A percentile compares a stretch with the other conserved stretches of the same genome.
These are phyloP conservation scores for Penicillium sp. DNA, from an alignment of 2,329 filamentous ascomycete species.

Conservation along the genomic window DNA sequence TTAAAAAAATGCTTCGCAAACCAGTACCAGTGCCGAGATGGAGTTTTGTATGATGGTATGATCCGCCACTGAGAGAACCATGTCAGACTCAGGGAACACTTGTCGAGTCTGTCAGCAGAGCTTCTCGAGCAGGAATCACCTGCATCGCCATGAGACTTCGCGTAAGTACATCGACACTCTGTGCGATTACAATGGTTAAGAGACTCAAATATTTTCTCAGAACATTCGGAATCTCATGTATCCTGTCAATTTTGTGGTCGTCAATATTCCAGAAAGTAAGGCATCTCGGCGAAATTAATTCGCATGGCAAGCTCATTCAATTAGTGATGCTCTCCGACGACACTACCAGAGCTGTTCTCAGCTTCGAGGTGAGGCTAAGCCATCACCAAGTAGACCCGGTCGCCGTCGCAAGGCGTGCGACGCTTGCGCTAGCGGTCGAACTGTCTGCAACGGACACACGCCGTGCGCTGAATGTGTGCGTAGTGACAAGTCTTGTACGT, in stretches of 20 bases:
- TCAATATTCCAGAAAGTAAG: constrained; percentile 23
- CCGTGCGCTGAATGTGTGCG: constrained; percentile 10
- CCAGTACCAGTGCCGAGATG: neutral
- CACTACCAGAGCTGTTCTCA: constrained; percentile 21
- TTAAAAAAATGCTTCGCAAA: neutral
- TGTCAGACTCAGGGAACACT: constrained; percentile 8
- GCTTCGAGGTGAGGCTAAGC: constrained; percentile 8
- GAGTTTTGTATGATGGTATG: neutral
- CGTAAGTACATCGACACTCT: constrained; percentile 14
- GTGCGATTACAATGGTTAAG: too few species aligned
- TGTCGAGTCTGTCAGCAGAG: constrained; percentile 10
- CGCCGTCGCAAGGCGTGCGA: constrained; percentile 24
- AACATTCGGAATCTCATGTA: constrained; percentile 8
- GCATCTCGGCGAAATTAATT: neutral
- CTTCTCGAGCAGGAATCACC: constrained; percentile 18
- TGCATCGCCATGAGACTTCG: constrained; percentile 19
- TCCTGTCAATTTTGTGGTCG: constrained; percentile 22
- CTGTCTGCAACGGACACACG: constrained; percentile 10
- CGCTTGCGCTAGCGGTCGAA: constrained; percentile 14
- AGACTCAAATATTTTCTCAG: constrained; percentile 1
- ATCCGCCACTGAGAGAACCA: neutral
- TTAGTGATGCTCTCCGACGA: constrained; percentile 21
- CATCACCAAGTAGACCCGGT: constrained; percentile 10
- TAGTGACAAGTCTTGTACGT: constrained; percentile 10
- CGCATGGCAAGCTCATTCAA: neutral